Percentiles rank a stretch among this genome's conserved stretches.
Evolutionary conservation across 495 filamentous ascomycete species (phyloP).

Genomic region (Aspergillus kassunensis): DNA sequence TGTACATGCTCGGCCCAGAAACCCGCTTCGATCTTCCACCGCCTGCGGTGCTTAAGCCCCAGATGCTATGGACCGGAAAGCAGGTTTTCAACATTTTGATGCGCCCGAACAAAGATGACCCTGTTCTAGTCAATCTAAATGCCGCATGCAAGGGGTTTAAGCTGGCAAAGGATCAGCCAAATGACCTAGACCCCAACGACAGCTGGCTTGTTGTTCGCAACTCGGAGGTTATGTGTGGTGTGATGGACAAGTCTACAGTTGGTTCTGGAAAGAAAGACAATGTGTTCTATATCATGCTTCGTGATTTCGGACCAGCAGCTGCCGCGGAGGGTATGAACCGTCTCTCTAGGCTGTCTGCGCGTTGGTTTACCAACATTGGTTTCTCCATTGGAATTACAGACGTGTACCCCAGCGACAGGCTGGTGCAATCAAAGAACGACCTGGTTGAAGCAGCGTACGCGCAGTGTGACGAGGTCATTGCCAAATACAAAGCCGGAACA

Average conservation of each 20-base stretch:
- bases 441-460: constrained; percentile 77
- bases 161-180: constrained; percentile 45
- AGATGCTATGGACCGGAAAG: constrained; percentile 94
- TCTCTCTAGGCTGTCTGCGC: constrained; percentile 81
- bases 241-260: constrained; percentile 95
- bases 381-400: constrained; percentile 97
- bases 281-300: constrained; percentile 91
- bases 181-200: constrained; percentile 80
- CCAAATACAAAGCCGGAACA: constrained; percentile 68
- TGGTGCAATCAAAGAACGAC: constrained; percentile 65
- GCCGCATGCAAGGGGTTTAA: constrained; percentile 84
- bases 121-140: constrained; percentile 85
- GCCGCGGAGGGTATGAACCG: constrained; percentile 93
- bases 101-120: constrained; percentile 77
- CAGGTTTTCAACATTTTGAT: constrained; percentile 95
- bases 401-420: constrained; percentile 70
- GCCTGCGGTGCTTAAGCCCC: constrained; percentile 78
- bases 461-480: constrained; percentile 81
- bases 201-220: constrained; percentile 88
- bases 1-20: constrained; percentile 86
- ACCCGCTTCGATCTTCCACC: constrained; percentile 79
- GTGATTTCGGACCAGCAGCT: constrained; percentile 87
- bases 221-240: constrained; percentile 95
- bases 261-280: constrained; percentile 97
- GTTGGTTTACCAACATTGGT: constrained; percentile 83